Percentiles rank a stretch among this genome's conserved stretches.
phyloP scores from a whole-genome alignment of 108 stramenopile genomes.

The Schizochytrium sp. region DNA sequence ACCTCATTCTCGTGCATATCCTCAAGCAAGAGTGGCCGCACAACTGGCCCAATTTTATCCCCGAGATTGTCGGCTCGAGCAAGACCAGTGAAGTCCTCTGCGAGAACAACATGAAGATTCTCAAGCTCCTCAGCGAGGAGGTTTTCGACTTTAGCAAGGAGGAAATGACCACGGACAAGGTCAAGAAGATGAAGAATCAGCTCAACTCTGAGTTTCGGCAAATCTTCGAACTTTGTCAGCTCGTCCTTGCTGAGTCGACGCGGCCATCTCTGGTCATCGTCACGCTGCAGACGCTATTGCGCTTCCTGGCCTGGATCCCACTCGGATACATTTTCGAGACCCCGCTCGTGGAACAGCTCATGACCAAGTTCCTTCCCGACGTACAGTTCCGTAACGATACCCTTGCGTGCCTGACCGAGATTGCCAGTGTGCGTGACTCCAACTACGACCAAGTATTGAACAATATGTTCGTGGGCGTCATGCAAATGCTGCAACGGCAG shows the following conservation, averaged over 20 bases:
- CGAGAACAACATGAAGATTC: slow-evolving; percentile 99
- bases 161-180: slow-evolving; percentile 79
- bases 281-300: slow-evolving; percentile 84
- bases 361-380: slow-evolving; percentile 83
- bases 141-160: slow-evolving; percentile 95
- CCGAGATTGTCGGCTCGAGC: slow-evolving; percentile 81
- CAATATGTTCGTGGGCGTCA: slow-evolving; percentile 65
- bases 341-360: slow-evolving; percentile 70
- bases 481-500: slow-evolving; percentile 61
- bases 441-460: slow-evolving; percentile 80
- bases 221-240: slow-evolving; percentile 92
- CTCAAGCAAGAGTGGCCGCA: slow-evolving; percentile 99
- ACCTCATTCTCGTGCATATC: slow-evolving; percentile 90
- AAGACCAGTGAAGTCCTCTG: slow-evolving; percentile 82
- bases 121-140: slow-evolving; percentile 92
- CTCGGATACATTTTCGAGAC: slow-evolving; percentile 95
- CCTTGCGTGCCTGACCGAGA: slow-evolving; percentile 92
- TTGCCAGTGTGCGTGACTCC: slow-evolving; percentile 76
- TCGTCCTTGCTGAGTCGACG: slow-evolving; percentile 59
- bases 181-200: slow-evolving; percentile 41
- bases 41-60: slow-evolving; percentile 97
- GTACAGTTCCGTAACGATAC: slow-evolving; percentile 80
- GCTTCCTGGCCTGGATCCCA: slow-evolving; percentile 97
- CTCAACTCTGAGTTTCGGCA: slow-evolving; percentile 86
- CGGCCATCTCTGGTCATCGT: slow-evolving; percentile 69